Conservation (phyloP, 1,284 basidiomycete species). For the Ganoderma multipileum region DNA sequence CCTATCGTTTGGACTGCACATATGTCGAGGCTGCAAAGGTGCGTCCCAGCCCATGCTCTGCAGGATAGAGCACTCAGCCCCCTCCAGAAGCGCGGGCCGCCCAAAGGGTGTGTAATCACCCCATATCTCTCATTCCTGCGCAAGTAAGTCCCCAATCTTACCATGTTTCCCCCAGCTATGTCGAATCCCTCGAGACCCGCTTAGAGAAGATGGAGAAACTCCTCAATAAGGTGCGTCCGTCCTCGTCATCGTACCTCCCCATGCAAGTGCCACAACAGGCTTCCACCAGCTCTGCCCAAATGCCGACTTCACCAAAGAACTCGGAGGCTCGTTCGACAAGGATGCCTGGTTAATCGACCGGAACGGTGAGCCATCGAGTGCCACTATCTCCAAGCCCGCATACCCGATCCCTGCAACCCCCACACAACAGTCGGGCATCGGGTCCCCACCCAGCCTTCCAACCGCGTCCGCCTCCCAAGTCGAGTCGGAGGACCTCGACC, state of each 20-base stretch:
- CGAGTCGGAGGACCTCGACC: slow-evolving; percentile 43
- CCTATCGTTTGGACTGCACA: slow-evolving; percentile 78
- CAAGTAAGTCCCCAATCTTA: slow-evolving; percentile 9
- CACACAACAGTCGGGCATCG: slow-evolving; percentile 11
- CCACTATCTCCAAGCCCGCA: slow-evolving; percentile 16
- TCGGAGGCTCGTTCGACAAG: slow-evolving; percentile 55
- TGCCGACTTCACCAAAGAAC: slow-evolving; percentile 54
- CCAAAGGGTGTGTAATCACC: slow-evolving; percentile 72
- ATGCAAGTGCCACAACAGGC: neutral
- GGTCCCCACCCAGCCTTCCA: slow-evolving; percentile 25
- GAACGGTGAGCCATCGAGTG: slow-evolving; percentile 24
- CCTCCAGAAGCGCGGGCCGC: slow-evolving; percentile 78
- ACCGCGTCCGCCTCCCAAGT: slow-evolving; percentile 17
- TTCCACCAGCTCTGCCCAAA: slow-evolving; percentile 53
- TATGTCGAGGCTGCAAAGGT: slow-evolving; percentile 81
- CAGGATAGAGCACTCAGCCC: slow-evolving; percentile 8
- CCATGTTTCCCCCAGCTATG: slow-evolving; percentile 52
- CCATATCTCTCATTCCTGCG: neutral
- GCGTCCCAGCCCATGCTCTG: slow-evolving; percentile 28
- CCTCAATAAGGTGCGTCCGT: slow-evolving; percentile 57
- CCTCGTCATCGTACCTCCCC: neutral
- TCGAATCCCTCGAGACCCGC: slow-evolving; percentile 75
- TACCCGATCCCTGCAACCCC: slow-evolving; percentile 23
- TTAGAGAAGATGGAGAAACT: slow-evolving; percentile 77
- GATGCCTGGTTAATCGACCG: slow-evolving; percentile 50